These are phyloP conservation scores for Thielaviopsis musarum DNA, from an alignment of 2,329 filamentous ascomycete species.

Conservation along the genomic window DNA sequence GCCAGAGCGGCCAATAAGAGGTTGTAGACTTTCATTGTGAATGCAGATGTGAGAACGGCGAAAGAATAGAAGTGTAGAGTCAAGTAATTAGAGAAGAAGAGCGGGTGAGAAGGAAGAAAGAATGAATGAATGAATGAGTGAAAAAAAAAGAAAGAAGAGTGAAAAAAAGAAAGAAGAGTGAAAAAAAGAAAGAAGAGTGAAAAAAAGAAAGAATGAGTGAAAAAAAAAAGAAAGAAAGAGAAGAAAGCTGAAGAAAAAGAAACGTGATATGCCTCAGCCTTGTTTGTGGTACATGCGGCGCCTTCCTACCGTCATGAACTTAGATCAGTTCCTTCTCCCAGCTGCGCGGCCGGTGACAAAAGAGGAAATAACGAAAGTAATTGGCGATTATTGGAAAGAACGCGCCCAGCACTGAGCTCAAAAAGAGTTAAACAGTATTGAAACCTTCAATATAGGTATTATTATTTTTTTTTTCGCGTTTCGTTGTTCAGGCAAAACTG, in stretches of 20 bases:
- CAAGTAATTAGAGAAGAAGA: background rate
- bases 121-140: background rate
- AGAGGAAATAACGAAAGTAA: background rate
- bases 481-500: no score
- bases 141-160: background rate
- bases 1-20: background rate
- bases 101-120: constrained; percentile 23
- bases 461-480: no score
- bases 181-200: background rate
- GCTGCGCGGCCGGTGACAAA: background rate
- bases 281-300: background rate
- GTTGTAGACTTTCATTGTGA: background rate
- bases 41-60: no score
- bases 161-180: background rate
- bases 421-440: no score
- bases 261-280: background rate
- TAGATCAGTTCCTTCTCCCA: no score
- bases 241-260: background rate
- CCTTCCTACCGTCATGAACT: background rate
- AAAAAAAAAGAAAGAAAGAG: no score
- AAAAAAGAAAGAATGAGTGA: background rate
- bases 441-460: no score
- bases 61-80: no score
- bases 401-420: no score
- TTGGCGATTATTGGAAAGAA: background rate